Conservation (phyloP, 2,329 filamentous ascomycete genomes). For the Colletotrichum graminicola region DNA sequence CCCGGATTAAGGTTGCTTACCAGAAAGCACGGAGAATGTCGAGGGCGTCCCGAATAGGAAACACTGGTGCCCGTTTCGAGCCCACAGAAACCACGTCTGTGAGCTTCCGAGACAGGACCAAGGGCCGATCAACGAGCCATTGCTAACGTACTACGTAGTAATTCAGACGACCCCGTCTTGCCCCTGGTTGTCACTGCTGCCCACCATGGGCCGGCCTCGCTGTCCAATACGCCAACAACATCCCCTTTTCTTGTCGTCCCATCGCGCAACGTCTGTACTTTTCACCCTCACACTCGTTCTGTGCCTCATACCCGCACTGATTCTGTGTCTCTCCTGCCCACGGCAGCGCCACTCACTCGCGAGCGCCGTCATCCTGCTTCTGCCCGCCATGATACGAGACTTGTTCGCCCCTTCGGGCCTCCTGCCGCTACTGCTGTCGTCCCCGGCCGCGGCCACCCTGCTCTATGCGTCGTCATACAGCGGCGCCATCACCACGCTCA, state of each 20-base stretch:
- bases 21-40: conserved; percentile 29
- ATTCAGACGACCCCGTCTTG: conserved; percentile 19
- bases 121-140: conserved; percentile 14
- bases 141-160: conserved; percentile 12
- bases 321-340: conserved; percentile 1
- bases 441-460: conserved; percentile 52
- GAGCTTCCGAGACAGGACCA: conserved; percentile 24
- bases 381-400: conserved; percentile 42
- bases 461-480: conserved; percentile 64
- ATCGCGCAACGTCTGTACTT: not conserved
- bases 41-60: conserved; percentile 33
- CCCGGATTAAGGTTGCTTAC: conserved; percentile 18
- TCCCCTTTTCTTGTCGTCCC: conserved; percentile 4
- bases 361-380: conserved; percentile 1
- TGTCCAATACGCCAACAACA: conserved; percentile 15
- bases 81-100: conserved; percentile 26
- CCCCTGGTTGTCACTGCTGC: conserved; percentile 14
- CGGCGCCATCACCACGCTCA: conserved; percentile 62
- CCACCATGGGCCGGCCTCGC: conserved; percentile 33
- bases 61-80: conserved; percentile 12
- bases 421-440: conserved; percentile 41
- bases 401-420: conserved; percentile 35
- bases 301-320: conserved; percentile 10
- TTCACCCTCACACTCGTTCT: conserved; percentile 21
- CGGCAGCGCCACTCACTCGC: conserved; percentile 11